Evolutionary conservation across 2,329 filamentous ascomycete genomes (phyloP).

Genomic region (Cercospora janseana): DNA sequence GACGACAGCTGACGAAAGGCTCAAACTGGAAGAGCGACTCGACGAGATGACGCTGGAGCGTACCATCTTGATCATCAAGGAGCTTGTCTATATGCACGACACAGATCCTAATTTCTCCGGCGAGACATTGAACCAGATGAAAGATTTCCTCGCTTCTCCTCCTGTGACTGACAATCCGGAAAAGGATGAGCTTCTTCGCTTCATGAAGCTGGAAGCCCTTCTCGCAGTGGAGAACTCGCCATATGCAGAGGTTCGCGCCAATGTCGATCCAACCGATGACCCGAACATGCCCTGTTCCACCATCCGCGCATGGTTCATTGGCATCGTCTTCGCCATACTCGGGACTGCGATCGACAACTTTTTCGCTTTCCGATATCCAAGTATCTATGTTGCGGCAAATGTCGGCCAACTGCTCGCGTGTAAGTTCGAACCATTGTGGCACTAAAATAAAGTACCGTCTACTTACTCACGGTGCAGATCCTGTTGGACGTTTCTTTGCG

Average conservation of each 20-base stretch:
- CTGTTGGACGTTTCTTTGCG: slow-evolving; percentile 55
- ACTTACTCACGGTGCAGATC: slow-evolving; percentile 21
- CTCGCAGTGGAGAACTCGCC: slow-evolving; percentile 26
- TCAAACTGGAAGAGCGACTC: slow-evolving; percentile 11
- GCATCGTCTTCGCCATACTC: slow-evolving; percentile 32
- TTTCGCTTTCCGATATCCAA: slow-evolving; percentile 36
- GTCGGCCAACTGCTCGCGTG: slow-evolving; percentile 34
- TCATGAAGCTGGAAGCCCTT: slow-evolving; percentile 16
- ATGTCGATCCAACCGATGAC: slow-evolving; percentile 27
- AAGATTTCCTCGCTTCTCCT: slow-evolving; percentile 17
- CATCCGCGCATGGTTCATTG: slow-evolving; percentile 37
- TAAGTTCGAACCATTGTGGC: background rate
- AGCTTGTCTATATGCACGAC: slow-evolving; percentile 20
- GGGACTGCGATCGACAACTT: slow-evolving; percentile 34
- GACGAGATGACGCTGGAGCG: slow-evolving; percentile 12
- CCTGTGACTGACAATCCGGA: slow-evolving; percentile 13
- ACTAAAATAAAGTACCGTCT: background rate
- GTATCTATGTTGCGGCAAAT: slow-evolving; percentile 33
- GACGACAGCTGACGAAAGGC: slow-evolving; percentile 8
- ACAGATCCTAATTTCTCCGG: slow-evolving; percentile 20
- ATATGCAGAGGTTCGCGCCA: slow-evolving; percentile 30
- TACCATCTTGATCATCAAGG: slow-evolving; percentile 15
- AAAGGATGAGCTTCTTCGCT: slow-evolving; percentile 14
- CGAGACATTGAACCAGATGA: slow-evolving; percentile 18
- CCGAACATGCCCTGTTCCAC: slow-evolving; percentile 33